A percentile compares a stretch with the other conserved stretches of the same genome.
Conservation (phyloP, 2,329 filamentous ascomycete species). For the Fusarium scirpi region DNA sequence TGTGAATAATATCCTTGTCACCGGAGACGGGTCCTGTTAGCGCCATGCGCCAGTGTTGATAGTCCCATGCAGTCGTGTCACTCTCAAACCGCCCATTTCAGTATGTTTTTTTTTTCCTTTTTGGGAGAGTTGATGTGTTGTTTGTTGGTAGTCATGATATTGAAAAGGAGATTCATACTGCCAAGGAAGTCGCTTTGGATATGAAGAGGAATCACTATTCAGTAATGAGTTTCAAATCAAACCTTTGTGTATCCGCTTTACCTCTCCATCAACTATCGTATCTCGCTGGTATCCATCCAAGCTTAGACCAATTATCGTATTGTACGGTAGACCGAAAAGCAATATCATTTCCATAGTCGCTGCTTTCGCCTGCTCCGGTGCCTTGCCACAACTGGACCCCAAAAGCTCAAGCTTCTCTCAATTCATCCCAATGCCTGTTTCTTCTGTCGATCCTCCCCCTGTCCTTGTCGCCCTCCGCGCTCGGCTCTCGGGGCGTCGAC, state of each 20-base stretch:
- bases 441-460: neutral
- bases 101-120: slow-evolving; percentile 16
- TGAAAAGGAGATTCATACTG: slow-evolving; percentile 1
- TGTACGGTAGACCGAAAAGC: neutral
- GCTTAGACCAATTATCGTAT: slow-evolving; percentile 7
- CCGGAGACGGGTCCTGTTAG: slow-evolving; percentile 25
- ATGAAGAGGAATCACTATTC: neutral
- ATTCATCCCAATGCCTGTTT: neutral
- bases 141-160: neutral
- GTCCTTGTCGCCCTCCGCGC: slow-evolving; percentile 1
- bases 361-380: slow-evolving; percentile 3
- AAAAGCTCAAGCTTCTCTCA: slow-evolving; percentile 17
- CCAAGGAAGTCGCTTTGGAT: neutral
- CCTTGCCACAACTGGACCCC: slow-evolving; percentile 21
- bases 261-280: neutral
- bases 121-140: neutral
- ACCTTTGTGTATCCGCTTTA: neutral
- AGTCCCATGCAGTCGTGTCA: slow-evolving; percentile 30
- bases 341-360: neutral
- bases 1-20: slow-evolving; percentile 10
- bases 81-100: slow-evolving; percentile 15
- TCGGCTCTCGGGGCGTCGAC: neutral
- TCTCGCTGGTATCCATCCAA: neutral
- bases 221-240: neutral
- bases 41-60: slow-evolving; percentile 28